phyloP scores from a whole-genome alignment of 1,139 yeast species.

The Kodamaea fungicola region DNA sequence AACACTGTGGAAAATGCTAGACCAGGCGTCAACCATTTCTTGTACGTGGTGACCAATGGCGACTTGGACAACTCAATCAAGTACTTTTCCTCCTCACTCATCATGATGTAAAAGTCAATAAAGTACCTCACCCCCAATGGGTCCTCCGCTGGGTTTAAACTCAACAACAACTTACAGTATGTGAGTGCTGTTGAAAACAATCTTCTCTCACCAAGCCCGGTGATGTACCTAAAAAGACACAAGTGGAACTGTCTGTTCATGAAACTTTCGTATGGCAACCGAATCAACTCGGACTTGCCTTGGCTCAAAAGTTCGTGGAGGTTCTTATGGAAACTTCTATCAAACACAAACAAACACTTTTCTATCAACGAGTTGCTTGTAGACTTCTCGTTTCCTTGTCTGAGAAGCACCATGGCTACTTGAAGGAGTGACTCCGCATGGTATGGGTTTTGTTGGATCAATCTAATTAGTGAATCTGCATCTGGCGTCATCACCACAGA shows the following conservation, averaged over 20 bases:
- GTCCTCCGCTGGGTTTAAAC: constrained; percentile 75
- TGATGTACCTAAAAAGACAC: constrained; percentile 68
- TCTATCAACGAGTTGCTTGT: constrained; percentile 71
- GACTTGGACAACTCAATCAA: constrained; percentile 54
- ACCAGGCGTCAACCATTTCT: constrained; percentile 72
- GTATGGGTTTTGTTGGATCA: constrained; percentile 62
- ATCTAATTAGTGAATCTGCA: constrained; percentile 59
- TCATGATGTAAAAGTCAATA: constrained; percentile 73
- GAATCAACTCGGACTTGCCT: constrained; percentile 55
- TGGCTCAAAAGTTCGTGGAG: constrained; percentile 45
- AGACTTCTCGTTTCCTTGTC: constrained; percentile 73
- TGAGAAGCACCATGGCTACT: constrained; percentile 67
- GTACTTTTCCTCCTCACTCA: constrained; percentile 63
- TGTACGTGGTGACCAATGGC: constrained; percentile 54
- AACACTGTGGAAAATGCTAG: constrained; percentile 64
- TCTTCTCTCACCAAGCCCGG: constrained; percentile 71
- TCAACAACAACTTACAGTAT: constrained; percentile 66
- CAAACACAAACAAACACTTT: constrained; percentile 74
- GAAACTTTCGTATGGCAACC: constrained; percentile 74
- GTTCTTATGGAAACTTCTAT: constrained; percentile 46
- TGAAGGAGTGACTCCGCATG: constrained; percentile 78
- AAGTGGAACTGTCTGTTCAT: constrained; percentile 77
- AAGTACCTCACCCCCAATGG: constrained; percentile 82
- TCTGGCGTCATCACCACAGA: constrained; percentile 69
- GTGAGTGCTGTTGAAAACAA: constrained; percentile 74